Conservation (phyloP, 192 early-diverging fungal species). For the Mortierella antarctica region DNA sequence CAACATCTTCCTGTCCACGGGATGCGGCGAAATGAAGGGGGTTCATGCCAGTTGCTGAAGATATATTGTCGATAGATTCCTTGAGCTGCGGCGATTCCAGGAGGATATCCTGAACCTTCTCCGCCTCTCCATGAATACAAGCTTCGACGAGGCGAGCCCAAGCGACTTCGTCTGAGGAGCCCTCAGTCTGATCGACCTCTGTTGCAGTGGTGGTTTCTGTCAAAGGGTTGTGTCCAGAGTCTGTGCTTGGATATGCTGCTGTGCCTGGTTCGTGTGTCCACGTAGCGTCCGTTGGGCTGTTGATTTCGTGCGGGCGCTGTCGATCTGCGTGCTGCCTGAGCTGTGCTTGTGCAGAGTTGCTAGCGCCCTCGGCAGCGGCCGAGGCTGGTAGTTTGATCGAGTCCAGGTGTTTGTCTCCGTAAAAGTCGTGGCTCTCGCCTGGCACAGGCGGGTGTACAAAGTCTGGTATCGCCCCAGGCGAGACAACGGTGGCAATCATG, state of each 20-base stretch:
- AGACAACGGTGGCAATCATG: slow-evolving; percentile 34
- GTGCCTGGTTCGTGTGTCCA: slow-evolving; percentile 4
- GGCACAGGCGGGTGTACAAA: slow-evolving; percentile 69
- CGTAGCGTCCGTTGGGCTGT: background rate
- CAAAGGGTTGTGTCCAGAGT: slow-evolving; percentile 11
- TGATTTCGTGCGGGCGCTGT: slow-evolving; percentile 10
- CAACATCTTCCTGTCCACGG: slow-evolving; percentile 66
- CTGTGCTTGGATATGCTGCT: background rate
- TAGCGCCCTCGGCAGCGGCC: slow-evolving; percentile 17
- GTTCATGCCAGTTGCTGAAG: slow-evolving; percentile 65
- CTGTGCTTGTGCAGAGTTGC: background rate
- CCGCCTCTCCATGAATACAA: slow-evolving; percentile 19
- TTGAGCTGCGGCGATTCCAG: slow-evolving; percentile 42
- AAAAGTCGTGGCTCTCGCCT: slow-evolving; percentile 66
- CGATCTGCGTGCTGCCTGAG: slow-evolving; percentile 24
- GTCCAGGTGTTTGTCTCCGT: slow-evolving; percentile 64
- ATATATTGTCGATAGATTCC: slow-evolving; percentile 60
- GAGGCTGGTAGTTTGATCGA: slow-evolving; percentile 55
- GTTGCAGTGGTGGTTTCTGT: slow-evolving; percentile 15
- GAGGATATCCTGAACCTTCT: slow-evolving; percentile 55
- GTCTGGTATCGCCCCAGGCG: slow-evolving; percentile 56
- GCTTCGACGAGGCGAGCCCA: slow-evolving; percentile 36
- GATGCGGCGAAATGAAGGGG: slow-evolving; percentile 71
- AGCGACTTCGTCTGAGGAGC: slow-evolving; percentile 29
- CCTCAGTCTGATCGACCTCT: slow-evolving; percentile 10